Base-by-base conservation (phyloP, 192 early-diverging fungal species). In the Podila epigama region DNA sequence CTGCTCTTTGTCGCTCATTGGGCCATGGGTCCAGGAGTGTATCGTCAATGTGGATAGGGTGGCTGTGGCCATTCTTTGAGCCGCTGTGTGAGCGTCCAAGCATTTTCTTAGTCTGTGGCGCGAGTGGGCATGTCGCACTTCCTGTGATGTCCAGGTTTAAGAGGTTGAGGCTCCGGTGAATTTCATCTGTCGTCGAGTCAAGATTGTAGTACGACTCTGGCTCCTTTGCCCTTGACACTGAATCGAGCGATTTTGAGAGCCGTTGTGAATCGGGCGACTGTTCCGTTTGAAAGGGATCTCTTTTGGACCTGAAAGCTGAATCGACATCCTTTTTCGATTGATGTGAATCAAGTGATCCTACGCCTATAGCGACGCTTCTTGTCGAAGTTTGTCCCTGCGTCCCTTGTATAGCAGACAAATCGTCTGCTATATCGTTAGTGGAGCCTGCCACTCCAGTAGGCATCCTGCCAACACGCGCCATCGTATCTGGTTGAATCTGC, bases 151-250 rank as follows among this genome's bases (percentile, higher is more conserved):
- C 70, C 52, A 75, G 32, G 35, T 75, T 75, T 11, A 75, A 40
- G 2, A 75, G 4, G 41, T 75, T 75, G 18, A 75, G 63, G 36
- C 61, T 66, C 16, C 70, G 70, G 41, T 75, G 70, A 51, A 75
- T 75, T 58, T 75, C 70, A 28, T 75, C 70, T 15, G 70, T 66
- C 0, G 70, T 75, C 11, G 70, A 75, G 36, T 75, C 70, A 31
- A 75, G 52, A 54, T 75, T 75, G 35, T 56, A 75, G 34, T 58
- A 75, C 11, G 63, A 48, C 34, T 75, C 70, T 54, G 70, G 70
- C 39, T 66, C 39, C 18, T 75, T 75, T 10, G 18, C 20, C 1
- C 36, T 12, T 16, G 55, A 50, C 13, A 50, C 15, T 8, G 40
- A 3, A 1, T 35, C 35, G 33, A 10, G 44, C 9, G n/a, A 41